Percentiles rank a stretch among this genome's conserved stretches.
Conservation (phyloP, 202 grass and related monocot genomes). For the Zizania palustris region DNA sequence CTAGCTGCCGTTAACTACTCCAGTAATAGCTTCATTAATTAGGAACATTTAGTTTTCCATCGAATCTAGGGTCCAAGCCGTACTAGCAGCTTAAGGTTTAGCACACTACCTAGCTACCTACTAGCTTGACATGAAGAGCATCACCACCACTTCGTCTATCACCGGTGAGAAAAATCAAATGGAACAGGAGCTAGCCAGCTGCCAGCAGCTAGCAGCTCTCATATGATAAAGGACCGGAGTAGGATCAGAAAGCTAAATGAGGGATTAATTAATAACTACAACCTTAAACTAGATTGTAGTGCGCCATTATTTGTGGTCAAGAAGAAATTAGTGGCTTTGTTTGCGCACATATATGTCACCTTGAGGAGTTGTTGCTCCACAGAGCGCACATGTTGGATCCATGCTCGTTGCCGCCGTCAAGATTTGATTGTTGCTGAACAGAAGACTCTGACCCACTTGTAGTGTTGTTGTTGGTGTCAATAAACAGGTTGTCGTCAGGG, state of each 20-base stretch:
- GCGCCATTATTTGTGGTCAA: background rate
- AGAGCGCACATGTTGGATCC: constrained; percentile 57
- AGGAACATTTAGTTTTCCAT: constrained; percentile 38
- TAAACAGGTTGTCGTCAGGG: constrained; percentile 65
- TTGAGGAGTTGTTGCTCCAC: constrained; percentile 79
- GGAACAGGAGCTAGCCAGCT: background rate
- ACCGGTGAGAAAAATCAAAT: constrained; percentile 11
- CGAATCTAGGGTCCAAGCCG: background rate
- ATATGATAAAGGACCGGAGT: background rate
- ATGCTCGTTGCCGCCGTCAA: constrained; percentile 45
- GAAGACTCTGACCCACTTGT: constrained; percentile 64
- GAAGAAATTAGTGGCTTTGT: background rate
- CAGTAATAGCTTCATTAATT: constrained; percentile 24
- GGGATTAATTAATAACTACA: background rate
- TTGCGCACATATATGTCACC: constrained; percentile 41
- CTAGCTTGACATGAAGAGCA: background rate
- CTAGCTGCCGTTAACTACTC: constrained; percentile 19
- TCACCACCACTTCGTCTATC: too few species aligned
- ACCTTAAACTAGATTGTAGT: background rate
- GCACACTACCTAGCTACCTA: background rate
- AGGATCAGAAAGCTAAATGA: background rate
- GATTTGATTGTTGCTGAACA: constrained; percentile 52
- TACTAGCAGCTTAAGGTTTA: background rate
- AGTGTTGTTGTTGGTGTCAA: constrained; percentile 61
- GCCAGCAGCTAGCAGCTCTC: background rate